A percentile compares a stretch with the other conserved stretches of the same genome.
These are phyloP conservation scores for Takashimella tepidaria DNA, from an alignment of 1,284 basidiomycete species.

Conservation along the genomic window DNA sequence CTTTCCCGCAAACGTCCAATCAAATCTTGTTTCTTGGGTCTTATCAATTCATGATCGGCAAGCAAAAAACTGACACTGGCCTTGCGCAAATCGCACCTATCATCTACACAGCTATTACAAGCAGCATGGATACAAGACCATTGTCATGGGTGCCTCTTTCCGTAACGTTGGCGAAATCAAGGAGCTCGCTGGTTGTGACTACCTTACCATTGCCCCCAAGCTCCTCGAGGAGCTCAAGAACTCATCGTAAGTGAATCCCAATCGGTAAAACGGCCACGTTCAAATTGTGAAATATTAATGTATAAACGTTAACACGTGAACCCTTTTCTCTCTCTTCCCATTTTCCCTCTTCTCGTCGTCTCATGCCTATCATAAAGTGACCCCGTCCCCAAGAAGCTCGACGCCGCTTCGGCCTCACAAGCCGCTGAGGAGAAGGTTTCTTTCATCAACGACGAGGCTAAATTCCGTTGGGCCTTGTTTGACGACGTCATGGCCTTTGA, in stretches of 20 bases:
- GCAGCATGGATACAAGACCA: conserved; percentile 96
- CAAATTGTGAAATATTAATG: no score
- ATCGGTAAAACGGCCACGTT: no score
- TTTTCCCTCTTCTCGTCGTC: no score
- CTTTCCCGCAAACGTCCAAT: no score
- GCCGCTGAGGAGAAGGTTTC: conserved; percentile 67
- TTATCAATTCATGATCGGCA: no score
- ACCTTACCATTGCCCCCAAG: conserved; percentile 87
- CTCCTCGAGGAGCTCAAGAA: conserved; percentile 90
- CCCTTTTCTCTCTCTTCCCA: no score
- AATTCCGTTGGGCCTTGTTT: conserved; percentile 90
- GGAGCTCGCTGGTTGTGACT: conserved; percentile 91
- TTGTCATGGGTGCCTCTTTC: conserved; percentile 99
- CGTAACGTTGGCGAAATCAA: conserved; percentile 92
- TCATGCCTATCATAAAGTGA: no score
- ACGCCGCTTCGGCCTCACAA: conserved; percentile 60
- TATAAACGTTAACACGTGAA: no score
- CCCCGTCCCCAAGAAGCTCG: conserved; percentile 78
- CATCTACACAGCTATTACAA: conserved; percentile 94
- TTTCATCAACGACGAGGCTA: conserved; percentile 87
- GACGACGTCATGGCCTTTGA: conserved; percentile 92
- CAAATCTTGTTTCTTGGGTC: no score
- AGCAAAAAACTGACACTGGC: no score
- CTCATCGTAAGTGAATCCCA: conserved; percentile 52
- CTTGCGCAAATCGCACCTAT: no score